These are phyloP conservation scores for Chlorella vulgaris DNA, from an alignment of 139 green algal species.

Conservation along the genomic window DNA sequence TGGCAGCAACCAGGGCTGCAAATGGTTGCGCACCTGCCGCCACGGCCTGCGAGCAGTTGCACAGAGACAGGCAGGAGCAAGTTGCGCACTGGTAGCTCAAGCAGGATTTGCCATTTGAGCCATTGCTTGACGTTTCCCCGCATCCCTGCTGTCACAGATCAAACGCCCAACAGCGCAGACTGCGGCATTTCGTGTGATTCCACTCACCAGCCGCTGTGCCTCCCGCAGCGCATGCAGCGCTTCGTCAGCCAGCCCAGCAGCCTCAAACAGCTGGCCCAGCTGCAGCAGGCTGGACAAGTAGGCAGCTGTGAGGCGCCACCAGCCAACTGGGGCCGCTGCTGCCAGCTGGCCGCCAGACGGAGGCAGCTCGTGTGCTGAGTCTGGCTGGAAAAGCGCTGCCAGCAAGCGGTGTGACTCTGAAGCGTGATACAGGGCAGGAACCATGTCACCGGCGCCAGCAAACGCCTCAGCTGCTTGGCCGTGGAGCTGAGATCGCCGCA, in stretches of 20 bases:
- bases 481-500: conserved; percentile 21
- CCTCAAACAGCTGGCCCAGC: conserved; percentile 56
- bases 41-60: conserved; percentile 23
- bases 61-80: no score
- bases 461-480: background rate
- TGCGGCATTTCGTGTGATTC: no score
- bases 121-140: no score
- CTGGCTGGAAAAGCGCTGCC: conserved; percentile 5
- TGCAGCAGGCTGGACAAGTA: conserved; percentile 55
- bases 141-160: no score
- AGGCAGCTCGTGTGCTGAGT: background rate
- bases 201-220: conserved; percentile 42
- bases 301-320: conserved; percentile 42
- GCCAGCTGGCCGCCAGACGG: background rate
- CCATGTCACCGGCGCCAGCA: background rate
- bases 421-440: conserved; percentile 35
- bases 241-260: conserved; percentile 53
- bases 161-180: no score
- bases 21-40: background rate
- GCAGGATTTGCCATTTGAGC: no score
- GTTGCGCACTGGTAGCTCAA: background rate
- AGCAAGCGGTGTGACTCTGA: conserved; percentile 43
- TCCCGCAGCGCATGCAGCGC: conserved; percentile 55
- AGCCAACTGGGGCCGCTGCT: background rate
- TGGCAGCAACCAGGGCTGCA: conserved; percentile 16